A percentile compares a stretch with the other conserved stretches of the same genome.
Conservation (phyloP, 1,284 basidiomycete genomes). For the Ganoderma leucocontextum region DNA sequence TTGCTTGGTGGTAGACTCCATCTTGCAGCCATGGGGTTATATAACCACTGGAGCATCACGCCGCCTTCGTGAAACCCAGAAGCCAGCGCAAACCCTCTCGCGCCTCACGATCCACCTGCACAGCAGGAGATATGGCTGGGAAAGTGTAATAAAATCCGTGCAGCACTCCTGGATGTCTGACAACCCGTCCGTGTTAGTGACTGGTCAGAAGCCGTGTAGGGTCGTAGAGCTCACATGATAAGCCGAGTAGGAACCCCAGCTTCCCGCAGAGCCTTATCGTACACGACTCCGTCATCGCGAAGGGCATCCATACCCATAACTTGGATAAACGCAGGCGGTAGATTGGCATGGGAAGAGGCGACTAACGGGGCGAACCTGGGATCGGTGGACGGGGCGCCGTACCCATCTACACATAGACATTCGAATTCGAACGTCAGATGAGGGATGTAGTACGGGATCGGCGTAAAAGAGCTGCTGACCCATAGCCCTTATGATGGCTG, state of each 20-base stretch:
- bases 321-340: slow-evolving; percentile 37
- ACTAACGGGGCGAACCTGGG: slow-evolving; percentile 32
- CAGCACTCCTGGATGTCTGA: slow-evolving; percentile 22
- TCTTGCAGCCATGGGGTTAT: neutral
- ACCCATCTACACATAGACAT: slow-evolving; percentile 9
- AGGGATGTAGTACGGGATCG: neutral
- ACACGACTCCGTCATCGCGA: slow-evolving; percentile 37
- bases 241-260: slow-evolving; percentile 33
- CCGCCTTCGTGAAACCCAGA: slow-evolving; percentile 5
- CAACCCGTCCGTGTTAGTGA: neutral
- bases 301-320: slow-evolving; percentile 33
- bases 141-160: slow-evolving; percentile 22
- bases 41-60: neutral
- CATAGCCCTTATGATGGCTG: neutral
- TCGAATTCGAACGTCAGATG: neutral
- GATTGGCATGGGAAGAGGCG: slow-evolving; percentile 24
- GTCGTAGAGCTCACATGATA: slow-evolving; percentile 19
- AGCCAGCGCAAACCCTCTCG: slow-evolving; percentile 17
- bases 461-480: neutral
- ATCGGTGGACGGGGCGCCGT: slow-evolving; percentile 21
- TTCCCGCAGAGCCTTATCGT: slow-evolving; percentile 34
- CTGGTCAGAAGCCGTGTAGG: neutral
- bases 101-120: slow-evolving; percentile 7
- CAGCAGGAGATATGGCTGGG: slow-evolving; percentile 5
- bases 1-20: neutral